phyloP scores from a whole-genome alignment of 2,329 filamentous ascomycete species.

The Paecilomyces sp. region DNA sequence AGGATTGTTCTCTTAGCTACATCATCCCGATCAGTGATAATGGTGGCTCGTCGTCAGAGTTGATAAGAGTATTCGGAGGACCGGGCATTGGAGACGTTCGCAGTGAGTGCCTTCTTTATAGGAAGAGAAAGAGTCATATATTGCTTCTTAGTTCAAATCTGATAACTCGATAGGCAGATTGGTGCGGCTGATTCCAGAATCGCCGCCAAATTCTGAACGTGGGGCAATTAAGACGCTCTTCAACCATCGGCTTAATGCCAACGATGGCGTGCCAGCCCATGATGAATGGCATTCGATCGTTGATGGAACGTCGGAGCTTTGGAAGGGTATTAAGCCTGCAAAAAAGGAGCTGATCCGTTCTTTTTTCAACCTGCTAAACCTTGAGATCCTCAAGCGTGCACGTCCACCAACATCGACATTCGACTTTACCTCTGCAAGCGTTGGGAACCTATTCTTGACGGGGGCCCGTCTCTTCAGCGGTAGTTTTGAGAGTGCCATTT shows the following conservation, averaged over 20 bases:
- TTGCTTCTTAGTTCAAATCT: neutral
- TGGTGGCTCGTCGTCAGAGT: conserved; percentile 85
- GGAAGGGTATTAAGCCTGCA: conserved; percentile 61
- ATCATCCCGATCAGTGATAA: conserved; percentile 96
- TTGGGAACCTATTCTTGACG: conserved; percentile 74
- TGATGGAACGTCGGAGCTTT: conserved; percentile 71
- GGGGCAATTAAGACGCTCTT: conserved; percentile 74
- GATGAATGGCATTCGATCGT: conserved; percentile 84
- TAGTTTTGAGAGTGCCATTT: conserved; percentile 87
- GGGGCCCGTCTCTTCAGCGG: conserved; percentile 86
- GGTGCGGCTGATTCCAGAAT: conserved; percentile 78
- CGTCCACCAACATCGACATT: conserved; percentile 64
- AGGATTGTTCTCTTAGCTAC: conserved; percentile 65
- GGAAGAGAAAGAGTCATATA: neutral
- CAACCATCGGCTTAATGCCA: conserved; percentile 70
- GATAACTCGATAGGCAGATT: conserved; percentile 57
- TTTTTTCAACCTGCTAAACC: conserved; percentile 67
- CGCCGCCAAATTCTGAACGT: conserved; percentile 53
- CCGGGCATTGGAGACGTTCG: conserved; percentile 76
- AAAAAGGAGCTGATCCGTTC: conserved; percentile 73
- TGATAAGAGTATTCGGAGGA: conserved; percentile 90
- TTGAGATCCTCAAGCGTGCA: conserved; percentile 71
- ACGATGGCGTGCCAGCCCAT: conserved; percentile 53
- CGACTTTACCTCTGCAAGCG: conserved; percentile 67
- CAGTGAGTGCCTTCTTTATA: conserved; percentile 44